Base-by-base conservation (phyloP, 2,329 filamentous ascomycete species). In the Xylaria sp. region DNA sequence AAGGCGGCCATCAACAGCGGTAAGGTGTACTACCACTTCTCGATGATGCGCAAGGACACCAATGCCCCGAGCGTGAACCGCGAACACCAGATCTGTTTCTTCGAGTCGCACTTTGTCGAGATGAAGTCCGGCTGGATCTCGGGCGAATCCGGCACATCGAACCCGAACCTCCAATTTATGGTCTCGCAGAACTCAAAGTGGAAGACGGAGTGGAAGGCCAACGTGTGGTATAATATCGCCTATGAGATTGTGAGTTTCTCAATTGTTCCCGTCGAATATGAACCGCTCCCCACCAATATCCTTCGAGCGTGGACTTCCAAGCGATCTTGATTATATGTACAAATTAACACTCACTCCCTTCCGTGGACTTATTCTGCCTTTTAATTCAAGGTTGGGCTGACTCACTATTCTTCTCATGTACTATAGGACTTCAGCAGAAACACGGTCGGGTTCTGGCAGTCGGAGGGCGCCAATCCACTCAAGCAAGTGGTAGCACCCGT, bases 101-200 rank as follows among this genome's bases (percentile, higher is more conserved):
- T 87, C 78, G 89, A 91, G 78, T 85, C 81, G 73, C 89, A 92
- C 77, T 92, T 92, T 76, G 90, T 88, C n/a, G 89, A 92, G 79
- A 77, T 92, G 74, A 92, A 92, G 80, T 87, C 86, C 64, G 89
- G 89, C 55, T 87, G 84, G 83, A 80, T 88, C 54, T 78, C 76
- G 42, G 82, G 82, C 59, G 80, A 81, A 70, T 66, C 72, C 38
- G 81, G 78, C 49, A 78, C 79, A 19, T 76, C 75, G 38, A 80
- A 84, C 66, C 78, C 81, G 37, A 82, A 84, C 67, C 80, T 92
- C 66, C 85, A 87, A 71, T 92, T 89, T 86, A 85, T 87, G 76
- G 85, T 88, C 19, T 81, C 82, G 58, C 84, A 87, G 19, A 79
- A 82, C 69, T 84, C 82, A 53, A 80, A 90, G 70, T 92, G 89